Percentiles rank a stretch among this genome's conserved stretches.
Conservation (phyloP, 2,329 filamentous ascomycete genomes). For the Verticillium longisporum region DNA sequence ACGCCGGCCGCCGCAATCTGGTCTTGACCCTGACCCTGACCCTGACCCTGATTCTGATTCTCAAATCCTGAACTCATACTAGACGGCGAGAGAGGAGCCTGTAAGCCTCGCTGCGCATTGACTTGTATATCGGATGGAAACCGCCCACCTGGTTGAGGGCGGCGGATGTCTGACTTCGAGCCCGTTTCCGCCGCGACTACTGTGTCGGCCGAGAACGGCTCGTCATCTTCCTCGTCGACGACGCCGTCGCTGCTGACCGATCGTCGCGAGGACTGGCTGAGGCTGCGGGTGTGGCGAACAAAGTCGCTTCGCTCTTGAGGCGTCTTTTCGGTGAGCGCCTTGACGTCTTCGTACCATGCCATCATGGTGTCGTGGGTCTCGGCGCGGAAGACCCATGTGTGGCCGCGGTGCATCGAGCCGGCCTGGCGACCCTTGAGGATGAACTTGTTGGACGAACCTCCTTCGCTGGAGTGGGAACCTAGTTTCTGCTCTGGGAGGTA, state of each 20-base stretch:
- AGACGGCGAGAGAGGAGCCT: slow-evolving; percentile 71
- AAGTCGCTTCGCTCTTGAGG: slow-evolving; percentile 85
- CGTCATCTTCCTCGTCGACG: slow-evolving; percentile 67
- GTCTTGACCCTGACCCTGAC: slow-evolving; percentile 54
- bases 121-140: slow-evolving; percentile 93
- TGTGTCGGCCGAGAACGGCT: slow-evolving; percentile 49
- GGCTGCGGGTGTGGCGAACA: slow-evolving; percentile 73
- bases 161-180: slow-evolving; percentile 49
- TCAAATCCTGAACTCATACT: slow-evolving; percentile 65
- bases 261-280: slow-evolving; percentile 59
- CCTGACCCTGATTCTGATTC: no score
- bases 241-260: slow-evolving; percentile 69
- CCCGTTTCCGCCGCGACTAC: slow-evolving; percentile 46
- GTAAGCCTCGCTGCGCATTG: slow-evolving; percentile 70
- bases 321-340: slow-evolving; percentile 78
- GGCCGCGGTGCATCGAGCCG: slow-evolving; percentile 79
- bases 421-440: slow-evolving; percentile 95
- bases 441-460: slow-evolving; percentile 91
- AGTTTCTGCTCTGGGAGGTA: slow-evolving; percentile 93
- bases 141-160: slow-evolving; percentile 87
- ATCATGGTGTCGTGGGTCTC: slow-evolving; percentile 89
- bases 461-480: slow-evolving; percentile 78
- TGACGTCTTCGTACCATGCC: slow-evolving; percentile 93
- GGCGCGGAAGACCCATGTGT: slow-evolving; percentile 66
- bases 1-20: not conserved